These are phyloP conservation scores for Solanum etuberosum DNA, from an alignment of 257 asterid genomes.

Conservation along the genomic window DNA sequence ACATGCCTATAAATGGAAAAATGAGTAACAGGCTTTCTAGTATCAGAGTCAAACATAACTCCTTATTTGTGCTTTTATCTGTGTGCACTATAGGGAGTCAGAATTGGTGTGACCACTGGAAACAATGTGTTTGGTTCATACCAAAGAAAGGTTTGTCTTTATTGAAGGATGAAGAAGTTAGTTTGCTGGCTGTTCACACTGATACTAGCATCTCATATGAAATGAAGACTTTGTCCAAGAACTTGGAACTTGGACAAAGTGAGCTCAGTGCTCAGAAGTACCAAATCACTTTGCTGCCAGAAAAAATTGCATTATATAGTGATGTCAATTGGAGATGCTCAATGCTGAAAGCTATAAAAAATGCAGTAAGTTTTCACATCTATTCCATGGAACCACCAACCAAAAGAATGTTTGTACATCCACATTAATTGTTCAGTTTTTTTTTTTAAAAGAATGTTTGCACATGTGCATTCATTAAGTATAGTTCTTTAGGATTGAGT, in stretches of 20 bases:
- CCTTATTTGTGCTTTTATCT: neutral
- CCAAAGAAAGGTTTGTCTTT: conserved; percentile 48
- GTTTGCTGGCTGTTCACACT: conserved; percentile 46
- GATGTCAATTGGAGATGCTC: conserved; percentile 59
- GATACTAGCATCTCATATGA: conserved; percentile 57
- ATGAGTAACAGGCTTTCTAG: neutral
- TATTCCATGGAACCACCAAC: neutral
- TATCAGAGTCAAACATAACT: neutral
- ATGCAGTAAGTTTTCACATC: conserved; percentile 46
- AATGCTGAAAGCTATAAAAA: conserved; percentile 50
- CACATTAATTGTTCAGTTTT: neutral
- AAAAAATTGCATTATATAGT: conserved; percentile 64
- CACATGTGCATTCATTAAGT: neutral
- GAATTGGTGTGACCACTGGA: conserved; percentile 97
- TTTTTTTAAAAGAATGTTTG: neutral
- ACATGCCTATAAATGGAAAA: neutral
- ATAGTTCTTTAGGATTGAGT: neutral
- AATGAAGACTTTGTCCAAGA: conserved; percentile 19
- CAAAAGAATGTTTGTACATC: neutral
- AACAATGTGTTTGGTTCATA: conserved; percentile 80
- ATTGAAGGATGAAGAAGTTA: conserved; percentile 45
- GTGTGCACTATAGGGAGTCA: conserved; percentile 33
- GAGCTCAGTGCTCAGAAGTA: conserved; percentile 21
- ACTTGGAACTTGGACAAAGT: conserved; percentile 17
- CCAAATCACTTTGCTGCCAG: conserved; percentile 53